Percentiles rank a stretch among this genome's conserved stretches.
Conservation (phyloP, 345 rosid genomes). For the Aegle marmelos region DNA sequence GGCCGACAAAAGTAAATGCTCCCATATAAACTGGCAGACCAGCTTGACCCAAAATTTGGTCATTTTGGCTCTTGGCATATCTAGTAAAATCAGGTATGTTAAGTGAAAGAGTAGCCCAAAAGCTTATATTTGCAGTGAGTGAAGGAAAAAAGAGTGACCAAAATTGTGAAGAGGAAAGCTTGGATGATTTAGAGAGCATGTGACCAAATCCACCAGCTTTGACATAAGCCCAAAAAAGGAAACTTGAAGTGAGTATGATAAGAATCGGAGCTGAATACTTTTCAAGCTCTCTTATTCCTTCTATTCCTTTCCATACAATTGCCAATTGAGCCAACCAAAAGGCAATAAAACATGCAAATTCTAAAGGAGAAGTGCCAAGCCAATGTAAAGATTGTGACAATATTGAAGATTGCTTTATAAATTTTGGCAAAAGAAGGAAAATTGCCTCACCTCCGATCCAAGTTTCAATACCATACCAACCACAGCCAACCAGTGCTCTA, state of each 20-base stretch:
- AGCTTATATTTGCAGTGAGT: constrained; percentile 88
- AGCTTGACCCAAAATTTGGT: constrained; percentile 74
- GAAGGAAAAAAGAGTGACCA: constrained; percentile 92
- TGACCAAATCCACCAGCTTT: constrained; percentile 75
- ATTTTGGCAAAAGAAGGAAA: constrained; percentile 65
- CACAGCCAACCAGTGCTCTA: constrained; percentile 88
- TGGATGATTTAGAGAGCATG: constrained; percentile 70
- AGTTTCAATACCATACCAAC: constrained; percentile 97
- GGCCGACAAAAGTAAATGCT: constrained; percentile 75
- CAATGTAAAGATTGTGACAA: constrained; percentile 50
- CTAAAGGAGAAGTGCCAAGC: constrained; percentile 88
- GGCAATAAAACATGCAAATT: constrained; percentile 70
- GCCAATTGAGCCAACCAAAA: constrained; percentile 82
- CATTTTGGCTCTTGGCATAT: constrained; percentile 66
- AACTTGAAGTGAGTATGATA: constrained; percentile 57
- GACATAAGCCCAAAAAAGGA: constrained; percentile 76
- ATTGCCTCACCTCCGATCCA: constrained; percentile 99
- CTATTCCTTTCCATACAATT: constrained; percentile 73
- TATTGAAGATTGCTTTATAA: constrained; percentile 40
- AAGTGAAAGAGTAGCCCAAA: constrained; percentile 88
- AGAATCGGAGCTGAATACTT: constrained; percentile 82
- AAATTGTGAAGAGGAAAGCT: constrained; percentile 56
- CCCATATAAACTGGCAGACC: constrained; percentile 96
- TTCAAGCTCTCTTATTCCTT: constrained; percentile 76
- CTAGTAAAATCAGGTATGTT: constrained; percentile 94